A percentile compares a stretch with the other conserved stretches of the same genome.
Conservation (phyloP, 345 rosid genomes). For the Luvunga scandens region DNA sequence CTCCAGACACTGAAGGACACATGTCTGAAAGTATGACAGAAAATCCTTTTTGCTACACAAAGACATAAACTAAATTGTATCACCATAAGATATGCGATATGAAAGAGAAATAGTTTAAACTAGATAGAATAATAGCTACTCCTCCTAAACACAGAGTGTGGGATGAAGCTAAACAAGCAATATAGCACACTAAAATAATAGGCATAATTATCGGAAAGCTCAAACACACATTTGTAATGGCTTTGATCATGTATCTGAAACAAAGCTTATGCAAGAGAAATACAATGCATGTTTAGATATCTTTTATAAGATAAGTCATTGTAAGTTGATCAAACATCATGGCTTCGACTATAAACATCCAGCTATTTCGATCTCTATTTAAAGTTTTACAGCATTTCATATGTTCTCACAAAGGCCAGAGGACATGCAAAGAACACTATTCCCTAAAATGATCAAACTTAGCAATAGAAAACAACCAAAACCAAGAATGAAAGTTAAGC, state of each 20-base stretch:
- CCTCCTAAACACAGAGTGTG: background rate
- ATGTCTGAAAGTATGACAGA: conserved; percentile 84
- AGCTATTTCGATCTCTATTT: background rate
- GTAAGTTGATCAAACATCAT: background rate
- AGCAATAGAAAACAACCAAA: background rate
- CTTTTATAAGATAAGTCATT: background rate
- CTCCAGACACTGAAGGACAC: conserved; percentile 92
- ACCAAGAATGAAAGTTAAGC: background rate
- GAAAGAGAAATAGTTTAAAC: background rate
- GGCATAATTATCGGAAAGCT: background rate
- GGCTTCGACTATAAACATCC: background rate
- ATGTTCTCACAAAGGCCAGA: background rate
- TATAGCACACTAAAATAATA: background rate
- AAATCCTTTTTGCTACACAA: conserved; percentile 70
- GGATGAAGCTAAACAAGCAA: background rate
- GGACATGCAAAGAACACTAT: too few relatives aligned
- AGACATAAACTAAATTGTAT: conserved; percentile 1
- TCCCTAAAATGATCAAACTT: background rate
- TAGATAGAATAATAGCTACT: background rate
- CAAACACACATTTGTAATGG: background rate
- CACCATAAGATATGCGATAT: background rate
- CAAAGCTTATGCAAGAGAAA: background rate
- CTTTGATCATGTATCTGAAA: background rate
- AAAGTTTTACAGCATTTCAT: background rate
- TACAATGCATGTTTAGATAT: background rate